phyloP scores from a whole-genome alignment of 176 grass and related monocot species.

The Oryza officinalis region DNA sequence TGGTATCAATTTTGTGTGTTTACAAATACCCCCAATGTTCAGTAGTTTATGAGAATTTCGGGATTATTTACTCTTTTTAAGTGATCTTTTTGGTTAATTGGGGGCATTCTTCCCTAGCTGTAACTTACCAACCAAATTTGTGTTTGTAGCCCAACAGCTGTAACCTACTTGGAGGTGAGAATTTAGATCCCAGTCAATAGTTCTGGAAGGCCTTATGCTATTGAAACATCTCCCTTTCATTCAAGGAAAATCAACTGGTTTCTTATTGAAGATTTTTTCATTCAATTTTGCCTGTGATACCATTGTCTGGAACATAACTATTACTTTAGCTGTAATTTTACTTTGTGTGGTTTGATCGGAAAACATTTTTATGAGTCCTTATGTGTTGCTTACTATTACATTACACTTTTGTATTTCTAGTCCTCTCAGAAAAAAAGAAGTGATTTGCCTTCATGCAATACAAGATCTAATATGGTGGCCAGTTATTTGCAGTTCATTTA shows the following conservation, averaged over 20 bases:
- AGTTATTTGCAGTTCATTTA: not conserved
- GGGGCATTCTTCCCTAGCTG: not conserved
- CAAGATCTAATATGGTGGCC: not conserved
- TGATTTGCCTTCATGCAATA: not conserved
- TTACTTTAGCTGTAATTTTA: not conserved
- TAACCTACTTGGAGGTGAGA: not conserved
- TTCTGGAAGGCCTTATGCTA: not conserved
- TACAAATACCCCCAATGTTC: not conserved
- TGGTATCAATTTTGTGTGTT: not conserved
- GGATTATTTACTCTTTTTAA: constrained; percentile 3
- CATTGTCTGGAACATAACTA: not conserved
- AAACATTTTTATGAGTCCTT: not conserved
- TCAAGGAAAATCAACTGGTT: constrained; percentile 16
- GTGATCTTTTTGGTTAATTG: not conserved
- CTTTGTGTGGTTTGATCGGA: constrained; percentile 2
- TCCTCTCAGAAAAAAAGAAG: constrained; percentile 9
- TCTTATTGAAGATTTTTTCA: not conserved
- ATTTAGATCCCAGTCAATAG: constrained; percentile 2
- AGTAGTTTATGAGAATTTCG: not conserved
- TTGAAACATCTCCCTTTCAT: constrained; percentile 13
- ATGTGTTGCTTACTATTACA: not conserved
- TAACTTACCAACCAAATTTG: not conserved
- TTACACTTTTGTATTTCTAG: constrained; percentile 3
- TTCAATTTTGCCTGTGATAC: not conserved
- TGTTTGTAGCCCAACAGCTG: not conserved